Evolutionary conservation across 768 basidiomycete genomes (phyloP).

Genomic region (Lentinula sp.): DNA sequence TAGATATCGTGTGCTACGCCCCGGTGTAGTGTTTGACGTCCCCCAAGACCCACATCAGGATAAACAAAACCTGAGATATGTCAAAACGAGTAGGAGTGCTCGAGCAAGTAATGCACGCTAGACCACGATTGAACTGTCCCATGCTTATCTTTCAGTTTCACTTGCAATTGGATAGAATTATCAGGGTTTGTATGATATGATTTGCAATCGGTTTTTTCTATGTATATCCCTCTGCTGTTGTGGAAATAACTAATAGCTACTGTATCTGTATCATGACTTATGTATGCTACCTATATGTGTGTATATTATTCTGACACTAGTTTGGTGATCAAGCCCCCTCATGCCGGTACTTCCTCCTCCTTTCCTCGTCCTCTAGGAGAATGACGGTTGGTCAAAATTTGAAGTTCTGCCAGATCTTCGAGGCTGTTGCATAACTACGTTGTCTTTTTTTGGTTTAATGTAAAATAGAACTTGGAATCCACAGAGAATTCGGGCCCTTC

Average conservation of each 20-base stretch:
- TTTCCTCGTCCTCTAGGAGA: too few relatives aligned
- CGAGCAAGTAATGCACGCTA: neutral
- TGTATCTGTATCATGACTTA: conserved; percentile 6
- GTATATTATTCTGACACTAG: neutral
- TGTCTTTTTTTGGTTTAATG: too few relatives aligned
- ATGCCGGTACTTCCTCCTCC: too few relatives aligned
- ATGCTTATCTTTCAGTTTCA: neutral
- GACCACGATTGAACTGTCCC: neutral
- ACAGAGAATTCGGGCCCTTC: too few relatives aligned
- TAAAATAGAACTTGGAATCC: too few relatives aligned
- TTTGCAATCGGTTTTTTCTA: neutral
- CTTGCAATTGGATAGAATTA: neutral
- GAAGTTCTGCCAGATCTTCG: too few relatives aligned
- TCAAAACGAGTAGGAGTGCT: conserved; percentile 3
- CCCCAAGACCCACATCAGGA: conserved; percentile 47
- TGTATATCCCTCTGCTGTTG: neutral
- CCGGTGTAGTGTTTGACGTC: conserved; percentile 64
- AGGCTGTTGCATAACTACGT: too few relatives aligned
- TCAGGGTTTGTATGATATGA: neutral
- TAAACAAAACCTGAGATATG: conserved; percentile 18
- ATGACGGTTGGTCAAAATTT: too few relatives aligned
- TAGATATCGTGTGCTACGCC: conserved; percentile 32
- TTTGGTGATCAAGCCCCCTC: too few relatives aligned
- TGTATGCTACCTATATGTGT: neutral
- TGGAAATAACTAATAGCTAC: neutral